Evolutionary conservation across 1,284 basidiomycete genomes (phyloP), one percentile per base, ranked within the genome.

Genomic region (Caloboletus inedulis): DNA sequence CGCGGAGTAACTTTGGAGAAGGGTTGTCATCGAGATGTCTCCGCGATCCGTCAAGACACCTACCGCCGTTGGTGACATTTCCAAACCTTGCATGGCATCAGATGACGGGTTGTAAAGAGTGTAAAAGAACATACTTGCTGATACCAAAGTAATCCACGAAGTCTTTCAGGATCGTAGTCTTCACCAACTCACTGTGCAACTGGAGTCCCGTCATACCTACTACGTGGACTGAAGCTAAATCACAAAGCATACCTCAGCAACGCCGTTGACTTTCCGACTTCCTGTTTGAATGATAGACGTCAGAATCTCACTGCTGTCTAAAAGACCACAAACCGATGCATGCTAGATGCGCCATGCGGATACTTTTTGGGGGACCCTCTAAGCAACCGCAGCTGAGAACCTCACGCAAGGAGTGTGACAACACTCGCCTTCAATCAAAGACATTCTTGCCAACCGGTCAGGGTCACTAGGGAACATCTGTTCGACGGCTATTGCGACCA

Each of bases 181-280:
- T 76, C 43, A 90, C 83, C 47, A 91, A 77, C 46, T 89, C 84
- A 60, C 82, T 85, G 72, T 89, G 88, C 45, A 90, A 70, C 82
- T 86, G 59, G 35, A 27, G 12, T 46, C 30, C 47, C 13, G 33
- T 51, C 25, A 47, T n/a, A 36, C 9, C 13, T 31, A 9, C 12
- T 31, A 9, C 12, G 25, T 41, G 4, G 36, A 56, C 9, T 16
- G 4, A 19, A 31, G 9, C 3, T 19, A 42, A 44, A 33, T 42
- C 3, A 33, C 43, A 49, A 36, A 7, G 51, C 66, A n/a, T 52
- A 91, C 83, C 76, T 94, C 94, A n/a, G 94, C 94, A 21, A 97
- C 94, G 68, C 94, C 94, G 64, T 97, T 97, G 63, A 95, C 88
- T 69, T 89, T 94, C 66, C 89, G 76, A 75, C 89, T 83, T 68